Evolutionary conservation across 495 filamentous ascomycete genomes (phyloP), one percentile per base, ranked within the genome.

Genomic region (Bryoglossum gracile): DNA sequence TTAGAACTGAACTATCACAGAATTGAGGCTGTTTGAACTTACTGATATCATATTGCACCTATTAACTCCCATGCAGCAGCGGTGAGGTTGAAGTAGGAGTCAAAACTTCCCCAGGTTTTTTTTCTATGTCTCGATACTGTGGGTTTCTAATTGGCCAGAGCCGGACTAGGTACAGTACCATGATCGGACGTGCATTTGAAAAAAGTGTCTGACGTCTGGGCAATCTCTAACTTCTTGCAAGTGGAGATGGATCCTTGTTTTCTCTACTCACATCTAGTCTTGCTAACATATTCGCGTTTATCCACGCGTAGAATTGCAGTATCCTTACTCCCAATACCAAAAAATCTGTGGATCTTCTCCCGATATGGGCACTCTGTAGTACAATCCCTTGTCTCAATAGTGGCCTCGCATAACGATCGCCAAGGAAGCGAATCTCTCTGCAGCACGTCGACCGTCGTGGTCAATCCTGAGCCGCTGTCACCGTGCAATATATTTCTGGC

Each of bases 31-130:
- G 25, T n/a, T n/a, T n/a, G n/a, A n/a, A n/a, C 50, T 48, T 50
- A 59, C 56, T 41, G 56, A 18, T 48, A 59, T 52, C 56, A 59
- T 59, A 26, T 49, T 43, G 46, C 28, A 21, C 5, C 51, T 51
- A 54, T 58, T 44, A 43, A 54, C 41, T 39, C 21, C 10, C 30
- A 43, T n/a, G 19, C 33, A 2, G 9, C 16, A 22, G 23, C 30
- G 37, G 36, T 43, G 43, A 28, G 13, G 26, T n/a, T 8, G 43
- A 39, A 19, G 42, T n/a, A 32, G 38, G 18, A 43, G 16, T 24
- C 10, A 18, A 25, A 34, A 22, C 21, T 26, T 54, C 45, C 52
- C 52, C 52, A 46, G 37, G 52, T 50, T 34, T 50, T 43, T 48
- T 47, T 44, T 47, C n/a, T 16, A 24, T 22, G 17, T 18, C 28